Base-by-base conservation (phyloP, 257 asterid species). In the Nyctanthes arbortristis region DNA sequence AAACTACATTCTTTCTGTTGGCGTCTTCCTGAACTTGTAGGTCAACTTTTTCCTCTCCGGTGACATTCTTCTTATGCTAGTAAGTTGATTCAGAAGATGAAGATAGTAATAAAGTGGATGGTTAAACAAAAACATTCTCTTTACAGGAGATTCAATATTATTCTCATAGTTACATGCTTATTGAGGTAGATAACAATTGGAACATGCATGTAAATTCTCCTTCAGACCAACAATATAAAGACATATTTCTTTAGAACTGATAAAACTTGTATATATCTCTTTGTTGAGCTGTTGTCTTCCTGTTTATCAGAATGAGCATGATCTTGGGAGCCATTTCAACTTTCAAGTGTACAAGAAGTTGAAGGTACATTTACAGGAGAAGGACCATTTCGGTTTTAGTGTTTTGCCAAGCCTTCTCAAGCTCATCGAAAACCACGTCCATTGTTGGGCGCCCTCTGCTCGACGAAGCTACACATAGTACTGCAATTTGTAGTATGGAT, bases 401-500 rank as follows among this genome's bases (percentile, higher is more conserved):
- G 77, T 85, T 86, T 49, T 81, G 77, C 80, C 65, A 77, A 20
- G 91, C 96, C 82, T 84, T 91, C 43, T 91, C 90, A 68, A 91
- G 72, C 76, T 88, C 96, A 18, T 87, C 86, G 24, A 69, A 77
- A 20, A 91, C 92, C 61, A 83, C 64, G 8, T 82, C 87, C 16
- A 91, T 79, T 7, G 94, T 75, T 62, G 97, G 96, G 2, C 96
- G 90, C 0, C 94, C 90, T 2, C 76, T 80, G 73, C 96, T 86
- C 37, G 94, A 87, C 65, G 76, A 84, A 25, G 88, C 85, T 2
- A 81, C 89, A 64, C 95, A 91, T 18, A 85, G 77, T 59, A 88
- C 96, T 59, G 96, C 97, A 74, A 87, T 73, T 64, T 91, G 88
- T 78, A 91, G 66, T 64, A 87, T 87, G 77, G 97, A 87, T 71